A percentile compares a stretch with the other conserved stretches of the same genome.
phyloP scores from a whole-genome alignment of 352 stramenopile genomes.

The Pythium aquatile region DNA sequence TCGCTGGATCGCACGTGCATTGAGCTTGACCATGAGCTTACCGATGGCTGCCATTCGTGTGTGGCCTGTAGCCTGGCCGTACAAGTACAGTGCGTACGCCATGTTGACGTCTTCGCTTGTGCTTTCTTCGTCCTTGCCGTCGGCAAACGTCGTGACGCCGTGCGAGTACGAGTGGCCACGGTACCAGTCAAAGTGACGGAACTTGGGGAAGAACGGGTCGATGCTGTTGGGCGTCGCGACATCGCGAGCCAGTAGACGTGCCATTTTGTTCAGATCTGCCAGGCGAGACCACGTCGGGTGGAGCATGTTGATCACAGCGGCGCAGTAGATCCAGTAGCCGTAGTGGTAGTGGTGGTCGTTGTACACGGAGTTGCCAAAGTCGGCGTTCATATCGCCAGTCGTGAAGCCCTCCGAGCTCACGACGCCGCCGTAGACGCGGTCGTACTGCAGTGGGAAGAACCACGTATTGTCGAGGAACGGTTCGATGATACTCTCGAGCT shows the following conservation, averaged over 20 bases:
- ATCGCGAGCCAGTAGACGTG: conserved; percentile 45
- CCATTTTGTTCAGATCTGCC: conserved; percentile 52
- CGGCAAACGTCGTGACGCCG: conserved; percentile 46
- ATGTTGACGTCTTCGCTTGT: conserved; percentile 74
- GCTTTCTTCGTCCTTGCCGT: conserved; percentile 68
- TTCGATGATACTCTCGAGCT: conserved; percentile 51
- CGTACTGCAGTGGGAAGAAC: conserved; percentile 63
- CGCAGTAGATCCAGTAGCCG: conserved; percentile 70
- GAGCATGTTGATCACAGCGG: conserved; percentile 66
- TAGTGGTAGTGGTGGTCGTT: conserved; percentile 82
- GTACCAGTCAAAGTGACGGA: conserved; percentile 70
- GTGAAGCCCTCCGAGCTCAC: conserved; percentile 63
- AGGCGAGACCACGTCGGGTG: conserved; percentile 59
- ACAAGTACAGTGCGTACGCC: conserved; percentile 54
- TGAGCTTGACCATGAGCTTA: conserved; percentile 58
- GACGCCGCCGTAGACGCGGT: conserved; percentile 55
- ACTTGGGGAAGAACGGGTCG: conserved; percentile 65
- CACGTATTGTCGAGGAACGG: conserved; percentile 68
- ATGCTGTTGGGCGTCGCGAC: conserved; percentile 44
- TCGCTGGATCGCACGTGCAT: conserved; percentile 47
- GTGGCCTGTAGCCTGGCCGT: conserved; percentile 39
- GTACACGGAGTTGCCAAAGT: conserved; percentile 77
- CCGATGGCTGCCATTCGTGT: conserved; percentile 41
- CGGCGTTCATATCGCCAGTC: conserved; percentile 47
- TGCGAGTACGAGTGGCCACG: conserved; percentile 74